Evolutionary conservation across 2,329 filamentous ascomycete genomes (phyloP).

Genomic region (Dactylellina drechsleri): DNA sequence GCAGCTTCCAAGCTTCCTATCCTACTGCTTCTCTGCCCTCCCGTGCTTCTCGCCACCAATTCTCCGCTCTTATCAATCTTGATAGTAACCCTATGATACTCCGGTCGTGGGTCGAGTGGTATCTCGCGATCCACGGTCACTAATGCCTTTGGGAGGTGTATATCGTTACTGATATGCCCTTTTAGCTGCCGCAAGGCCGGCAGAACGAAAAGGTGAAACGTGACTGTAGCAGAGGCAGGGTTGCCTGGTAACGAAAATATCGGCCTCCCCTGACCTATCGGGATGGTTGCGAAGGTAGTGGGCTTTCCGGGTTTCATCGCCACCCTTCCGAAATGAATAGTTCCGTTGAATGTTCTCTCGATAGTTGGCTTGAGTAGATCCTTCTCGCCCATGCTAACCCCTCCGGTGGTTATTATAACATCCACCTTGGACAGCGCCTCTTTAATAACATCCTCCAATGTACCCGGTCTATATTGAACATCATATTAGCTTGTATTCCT

Average conservation of each 20-base stretch:
- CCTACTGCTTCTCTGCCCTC: constrained; percentile 85
- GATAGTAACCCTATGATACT: constrained; percentile 89
- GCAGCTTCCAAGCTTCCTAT: constrained; percentile 89
- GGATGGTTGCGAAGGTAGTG: constrained; percentile 90
- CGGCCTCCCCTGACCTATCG: constrained; percentile 70
- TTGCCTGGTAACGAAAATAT: constrained; percentile 95
- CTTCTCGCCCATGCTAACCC: constrained; percentile 97
- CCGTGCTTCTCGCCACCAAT: constrained; percentile 82
- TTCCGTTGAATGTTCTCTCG: constrained; percentile 86
- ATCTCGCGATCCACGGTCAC: constrained; percentile 79
- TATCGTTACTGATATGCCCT: constrained; percentile 69
- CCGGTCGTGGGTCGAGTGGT: constrained; percentile 77
- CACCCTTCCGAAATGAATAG: constrained; percentile 94
- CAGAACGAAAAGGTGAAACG: constrained; percentile 91
- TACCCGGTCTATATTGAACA: constrained; percentile 64
- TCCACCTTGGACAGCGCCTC: constrained; percentile 78
- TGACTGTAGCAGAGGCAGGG: constrained; percentile 90
- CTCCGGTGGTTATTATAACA: constrained; percentile 88
- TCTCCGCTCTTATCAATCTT: constrained; percentile 69
- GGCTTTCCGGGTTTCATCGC: constrained; percentile 99
- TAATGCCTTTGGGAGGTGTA: constrained; percentile 76
- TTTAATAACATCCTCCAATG: constrained; percentile 80
- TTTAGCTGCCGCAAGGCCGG: constrained; percentile 82
- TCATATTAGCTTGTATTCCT: constrained; percentile 7
- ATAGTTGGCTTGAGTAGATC: constrained; percentile 97